Conservation (phyloP, 306 rosid genomes). For the Citrullus mucosospermus region DNA sequence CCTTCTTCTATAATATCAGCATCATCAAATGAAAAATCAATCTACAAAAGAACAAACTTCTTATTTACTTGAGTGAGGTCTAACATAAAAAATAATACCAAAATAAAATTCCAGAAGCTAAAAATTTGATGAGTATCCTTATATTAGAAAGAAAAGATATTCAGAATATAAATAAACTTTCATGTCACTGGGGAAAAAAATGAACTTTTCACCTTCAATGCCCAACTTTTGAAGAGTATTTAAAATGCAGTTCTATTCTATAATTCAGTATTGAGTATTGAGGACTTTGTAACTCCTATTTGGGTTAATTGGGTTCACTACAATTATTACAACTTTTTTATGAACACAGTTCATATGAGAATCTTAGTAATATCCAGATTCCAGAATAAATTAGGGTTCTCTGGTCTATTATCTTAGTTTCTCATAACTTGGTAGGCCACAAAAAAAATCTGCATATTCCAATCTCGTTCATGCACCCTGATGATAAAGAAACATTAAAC, state of each 20-base stretch:
- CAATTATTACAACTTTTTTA: background rate
- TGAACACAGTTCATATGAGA: background rate
- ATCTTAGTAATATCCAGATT: background rate
- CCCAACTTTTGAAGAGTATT: background rate
- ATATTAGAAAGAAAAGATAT: background rate
- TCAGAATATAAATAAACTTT: background rate
- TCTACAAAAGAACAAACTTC: constrained; percentile 45
- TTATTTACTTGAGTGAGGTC: background rate
- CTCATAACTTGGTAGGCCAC: background rate
- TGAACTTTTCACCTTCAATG: background rate
- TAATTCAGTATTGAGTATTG: background rate
- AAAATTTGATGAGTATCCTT: background rate
- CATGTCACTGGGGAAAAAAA: background rate
- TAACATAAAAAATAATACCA: background rate
- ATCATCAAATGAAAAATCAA: constrained; percentile 90
- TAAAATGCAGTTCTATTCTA: background rate
- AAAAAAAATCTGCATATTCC: background rate
- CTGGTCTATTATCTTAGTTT: background rate
- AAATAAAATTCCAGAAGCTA: background rate
- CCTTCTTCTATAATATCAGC: constrained; percentile 85
- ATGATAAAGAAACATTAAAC: background rate
- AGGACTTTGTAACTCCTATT: background rate
- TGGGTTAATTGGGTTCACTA: background rate
- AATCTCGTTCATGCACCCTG: background rate
- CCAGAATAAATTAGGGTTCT: background rate